Conservation (phyloP, 1,284 basidiomycete species). For the Ceratobasidium sp. region DNA sequence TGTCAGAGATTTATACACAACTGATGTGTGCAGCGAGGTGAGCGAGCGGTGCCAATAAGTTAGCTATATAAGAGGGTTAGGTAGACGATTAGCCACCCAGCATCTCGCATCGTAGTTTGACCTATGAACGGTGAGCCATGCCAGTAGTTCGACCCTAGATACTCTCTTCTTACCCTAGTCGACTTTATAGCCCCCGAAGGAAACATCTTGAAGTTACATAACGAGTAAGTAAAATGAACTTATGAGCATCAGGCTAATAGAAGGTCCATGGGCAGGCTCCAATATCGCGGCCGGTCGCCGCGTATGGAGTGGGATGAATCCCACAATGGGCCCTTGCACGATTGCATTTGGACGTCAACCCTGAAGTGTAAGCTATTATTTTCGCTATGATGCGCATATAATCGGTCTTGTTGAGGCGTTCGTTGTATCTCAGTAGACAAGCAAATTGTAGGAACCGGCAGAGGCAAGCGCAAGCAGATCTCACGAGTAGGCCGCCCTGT, state of each 20-base stretch:
- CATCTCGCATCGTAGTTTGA: no score
- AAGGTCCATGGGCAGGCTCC: background rate
- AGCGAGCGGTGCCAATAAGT: no score
- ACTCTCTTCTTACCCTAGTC: no score
- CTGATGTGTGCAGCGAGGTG: no score
- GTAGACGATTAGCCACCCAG: no score
- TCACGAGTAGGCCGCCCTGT: slow-evolving; percentile 8
- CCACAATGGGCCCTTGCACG: background rate
- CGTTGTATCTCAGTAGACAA: slow-evolving; percentile 5
- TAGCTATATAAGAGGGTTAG: no score
- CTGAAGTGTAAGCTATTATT: slow-evolving; percentile 5
- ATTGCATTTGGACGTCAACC: slow-evolving; percentile 29
- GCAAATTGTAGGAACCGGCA: background rate
- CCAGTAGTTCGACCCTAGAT: no score
- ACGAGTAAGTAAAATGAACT: background rate
- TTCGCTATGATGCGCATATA: background rate
- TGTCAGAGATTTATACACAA: background rate
- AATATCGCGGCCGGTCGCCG: background rate
- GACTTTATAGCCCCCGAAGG: slow-evolving; percentile 2
- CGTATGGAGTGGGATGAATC: slow-evolving; percentile 17
- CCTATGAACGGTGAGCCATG: no score
- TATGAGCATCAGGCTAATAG: background rate
- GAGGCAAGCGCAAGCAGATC: background rate
- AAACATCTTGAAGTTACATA: slow-evolving; percentile 23
- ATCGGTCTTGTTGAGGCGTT: background rate